Evolutionary conservation across 129 eudicot species (phyloP), one percentile per base, ranked within the genome.

Genomic region (Gnaphalium uliginosum): DNA sequence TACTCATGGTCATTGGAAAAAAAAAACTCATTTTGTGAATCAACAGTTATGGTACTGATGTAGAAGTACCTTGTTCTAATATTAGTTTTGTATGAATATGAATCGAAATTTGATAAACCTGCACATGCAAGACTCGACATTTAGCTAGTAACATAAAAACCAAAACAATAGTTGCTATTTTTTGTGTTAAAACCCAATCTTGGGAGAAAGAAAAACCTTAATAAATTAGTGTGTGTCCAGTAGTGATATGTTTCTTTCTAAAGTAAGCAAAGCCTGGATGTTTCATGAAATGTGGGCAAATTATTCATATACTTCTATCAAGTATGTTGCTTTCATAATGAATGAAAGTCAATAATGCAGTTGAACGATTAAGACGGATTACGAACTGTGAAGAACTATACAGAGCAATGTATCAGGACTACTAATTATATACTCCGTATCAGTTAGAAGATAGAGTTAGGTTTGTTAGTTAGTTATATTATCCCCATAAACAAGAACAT

Each of bases 281-380:
- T 26, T 25, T 24, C 74, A 70, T 25, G 43, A 70, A 70, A 50
- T 70, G 62, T 48, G 25, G n/a, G 62, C 46, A 70, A 50, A 70
- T 70, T 70, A 70, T 50, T 70, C 74, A 26, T 26, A 25, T 25
- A 37, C 26, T 9, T 23, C 13, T 25, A 25, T 25, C 66, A 61
- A 61, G 66, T 9, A 2, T 61, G 66, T 26, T 26, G 30, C 30
- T 61, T 26, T 23, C 30, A 1, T 22, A 9, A 4, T 1, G n/a
- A 61, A 26, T 46, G 26, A 61, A 23, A 13, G 35, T 61, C 66
- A 14, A 61, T 41, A 46, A 22, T 46, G 18, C 9, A 50, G 48
- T 50, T 18, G 48, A 17, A 70, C 17, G 62, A 25, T 61, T 61
- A 48, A 50, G 62, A 32, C 7, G 63, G 8, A 13, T 39, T 10